phyloP scores from a whole-genome alignment of 2,329 filamentous ascomycete species.

The Neobulgaria alba region DNA sequence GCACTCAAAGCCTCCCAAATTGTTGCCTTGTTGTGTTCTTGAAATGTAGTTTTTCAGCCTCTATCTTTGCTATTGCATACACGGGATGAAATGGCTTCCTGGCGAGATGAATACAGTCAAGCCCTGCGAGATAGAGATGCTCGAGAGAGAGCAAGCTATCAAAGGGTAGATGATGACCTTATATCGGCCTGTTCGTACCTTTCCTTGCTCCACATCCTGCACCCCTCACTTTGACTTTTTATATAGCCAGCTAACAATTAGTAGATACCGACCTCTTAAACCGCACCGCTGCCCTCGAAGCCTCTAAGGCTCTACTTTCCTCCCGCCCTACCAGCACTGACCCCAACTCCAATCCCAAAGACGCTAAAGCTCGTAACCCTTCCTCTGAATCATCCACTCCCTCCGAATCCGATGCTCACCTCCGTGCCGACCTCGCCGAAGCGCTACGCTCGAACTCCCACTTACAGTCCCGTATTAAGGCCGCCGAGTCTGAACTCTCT shows the following conservation, averaged over 20 bases:
- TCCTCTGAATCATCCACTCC: constrained; percentile 21
- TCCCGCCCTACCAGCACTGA: constrained; percentile 21
- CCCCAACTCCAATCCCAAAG: no score
- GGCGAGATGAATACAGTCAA: constrained; percentile 73
- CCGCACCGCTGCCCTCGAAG: constrained; percentile 54
- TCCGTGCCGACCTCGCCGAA: constrained; percentile 64
- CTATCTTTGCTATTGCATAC: no score
- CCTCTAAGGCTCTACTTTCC: constrained; percentile 39
- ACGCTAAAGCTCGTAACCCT: constrained; percentile 13
- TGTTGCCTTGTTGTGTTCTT: no score
- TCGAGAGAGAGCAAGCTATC: constrained; percentile 53
- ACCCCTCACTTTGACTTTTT: constrained; percentile 1
- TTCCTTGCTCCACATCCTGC: background rate
- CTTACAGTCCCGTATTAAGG: constrained; percentile 54
- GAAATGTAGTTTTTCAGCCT: no score
- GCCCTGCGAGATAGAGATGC: constrained; percentile 65
- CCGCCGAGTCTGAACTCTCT: constrained; percentile 54
- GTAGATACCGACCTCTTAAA: constrained; percentile 60
- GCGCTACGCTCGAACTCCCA: constrained; percentile 67
- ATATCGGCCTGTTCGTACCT: constrained; percentile 65
- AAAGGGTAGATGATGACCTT: constrained; percentile 51
- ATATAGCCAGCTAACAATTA: constrained; percentile 10
- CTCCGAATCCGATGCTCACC: constrained; percentile 33
- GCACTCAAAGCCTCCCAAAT: no score
- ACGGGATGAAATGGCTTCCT: constrained; percentile 32